Evolutionary conservation across 768 basidiomycete genomes (phyloP).

Genomic region (Cyclocybe cylindracea): DNA sequence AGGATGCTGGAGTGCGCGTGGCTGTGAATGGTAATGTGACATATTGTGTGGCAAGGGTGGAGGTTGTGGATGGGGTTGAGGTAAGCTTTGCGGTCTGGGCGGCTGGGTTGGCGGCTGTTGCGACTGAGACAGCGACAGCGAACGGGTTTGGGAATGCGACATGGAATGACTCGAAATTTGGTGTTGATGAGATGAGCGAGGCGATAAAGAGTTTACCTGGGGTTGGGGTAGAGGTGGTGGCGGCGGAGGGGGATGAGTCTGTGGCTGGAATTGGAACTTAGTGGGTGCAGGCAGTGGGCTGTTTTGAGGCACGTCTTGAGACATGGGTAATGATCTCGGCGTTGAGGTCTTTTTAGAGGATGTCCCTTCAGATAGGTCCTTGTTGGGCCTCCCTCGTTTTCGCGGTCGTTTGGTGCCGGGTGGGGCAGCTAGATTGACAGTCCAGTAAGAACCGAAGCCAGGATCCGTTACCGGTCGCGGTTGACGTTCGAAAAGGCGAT

Average conservation of each 20-base stretch:
- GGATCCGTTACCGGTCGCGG: conserved; percentile 83
- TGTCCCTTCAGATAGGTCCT: conserved; percentile 32
- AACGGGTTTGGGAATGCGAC: not conserved
- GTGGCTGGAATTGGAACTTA: conserved; percentile 27
- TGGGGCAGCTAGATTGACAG: conserved; percentile 83
- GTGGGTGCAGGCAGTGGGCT: conserved; percentile 13
- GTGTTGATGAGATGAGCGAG: conserved; percentile 2
- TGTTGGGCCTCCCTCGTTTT: conserved; percentile 69
- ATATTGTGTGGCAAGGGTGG: not conserved
- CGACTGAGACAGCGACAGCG: not conserved
- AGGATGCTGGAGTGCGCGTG: not conserved
- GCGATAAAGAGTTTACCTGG: conserved; percentile 19
- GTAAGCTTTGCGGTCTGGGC: not conserved
- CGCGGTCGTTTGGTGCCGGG: conserved; percentile 85
- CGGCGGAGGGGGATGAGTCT: conserved; percentile 25
- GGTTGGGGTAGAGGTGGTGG: conserved; percentile 25
- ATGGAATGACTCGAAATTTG: not conserved
- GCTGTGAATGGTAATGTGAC: conserved; percentile 2
- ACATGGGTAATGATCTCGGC: conserved; percentile 2
- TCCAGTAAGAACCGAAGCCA: conserved; percentile 89
- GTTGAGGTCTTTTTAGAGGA: conserved; percentile 5
- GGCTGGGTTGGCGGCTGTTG: not conserved
- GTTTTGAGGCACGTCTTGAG: conserved; percentile 11
- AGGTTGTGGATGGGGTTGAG: conserved; percentile 8
- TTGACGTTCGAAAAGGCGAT: conserved; percentile 80